A percentile compares a stretch with the other conserved stretches of the same genome.
These are phyloP conservation scores for Boletus rex-veris DNA, from an alignment of 768 basidiomycete genomes.

Conservation along the genomic window DNA sequence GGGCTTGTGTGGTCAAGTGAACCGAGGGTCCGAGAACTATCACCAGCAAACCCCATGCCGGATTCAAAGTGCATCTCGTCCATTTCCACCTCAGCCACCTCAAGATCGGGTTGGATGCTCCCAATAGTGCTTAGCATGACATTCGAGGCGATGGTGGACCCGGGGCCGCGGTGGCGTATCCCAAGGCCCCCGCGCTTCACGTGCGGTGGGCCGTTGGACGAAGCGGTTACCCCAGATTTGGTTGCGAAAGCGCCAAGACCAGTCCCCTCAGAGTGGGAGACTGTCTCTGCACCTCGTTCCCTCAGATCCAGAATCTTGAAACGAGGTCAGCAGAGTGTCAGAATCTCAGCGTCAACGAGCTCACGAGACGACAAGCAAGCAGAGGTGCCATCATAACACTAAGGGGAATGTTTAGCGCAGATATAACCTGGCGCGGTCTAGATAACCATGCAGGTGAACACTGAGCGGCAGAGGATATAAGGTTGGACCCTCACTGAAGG, in stretches of 20 bases:
- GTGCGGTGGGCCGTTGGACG: slow-evolving; percentile 22
- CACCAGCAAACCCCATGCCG: slow-evolving; percentile 52
- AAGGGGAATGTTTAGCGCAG: slow-evolving; percentile 79
- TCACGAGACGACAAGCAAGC: slow-evolving; percentile 72
- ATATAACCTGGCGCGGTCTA: slow-evolving; percentile 78
- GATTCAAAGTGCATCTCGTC: slow-evolving; percentile 51
- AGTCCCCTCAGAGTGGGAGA: slow-evolving; percentile 69
- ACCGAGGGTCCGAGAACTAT: slow-evolving; percentile 32
- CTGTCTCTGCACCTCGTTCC: slow-evolving; percentile 77
- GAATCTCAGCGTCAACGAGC: slow-evolving; percentile 12
- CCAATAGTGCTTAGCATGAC: slow-evolving; percentile 63
- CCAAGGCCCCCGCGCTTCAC: slow-evolving; percentile 36
- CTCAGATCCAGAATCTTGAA: slow-evolving; percentile 80
- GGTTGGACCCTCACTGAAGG: slow-evolving; percentile 55
- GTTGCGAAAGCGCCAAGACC: slow-evolving; percentile 65
- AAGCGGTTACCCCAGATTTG: slow-evolving; percentile 44
- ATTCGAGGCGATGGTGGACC: slow-evolving; percentile 57
- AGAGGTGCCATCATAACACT: slow-evolving; percentile 82
- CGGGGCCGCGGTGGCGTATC: slow-evolving; percentile 47
- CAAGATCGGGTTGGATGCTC: slow-evolving; percentile 51
- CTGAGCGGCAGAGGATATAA: background rate
- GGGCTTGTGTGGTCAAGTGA: slow-evolving; percentile 39
- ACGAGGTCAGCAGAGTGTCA: slow-evolving; percentile 4
- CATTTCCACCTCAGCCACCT: slow-evolving; percentile 54
- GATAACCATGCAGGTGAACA: slow-evolving; percentile 10